Conservation (phyloP, 2,329 filamentous ascomycete genomes). For the Aureobasidium sp. region DNA sequence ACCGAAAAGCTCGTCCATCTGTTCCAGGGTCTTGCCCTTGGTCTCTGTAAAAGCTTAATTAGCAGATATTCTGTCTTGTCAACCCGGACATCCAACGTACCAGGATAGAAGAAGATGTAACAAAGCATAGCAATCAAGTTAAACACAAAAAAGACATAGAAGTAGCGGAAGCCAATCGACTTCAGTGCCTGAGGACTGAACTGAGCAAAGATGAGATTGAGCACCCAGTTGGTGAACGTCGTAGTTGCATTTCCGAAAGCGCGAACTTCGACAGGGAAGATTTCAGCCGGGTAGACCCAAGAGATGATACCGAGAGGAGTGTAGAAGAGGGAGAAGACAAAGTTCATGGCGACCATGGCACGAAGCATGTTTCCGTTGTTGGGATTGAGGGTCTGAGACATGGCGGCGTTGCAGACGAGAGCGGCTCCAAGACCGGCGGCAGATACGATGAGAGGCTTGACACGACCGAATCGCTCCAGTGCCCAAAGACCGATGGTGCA, state of each 20-base stretch:
- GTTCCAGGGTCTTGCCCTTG: slow-evolving; percentile 16
- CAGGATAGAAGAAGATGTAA: slow-evolving; percentile 17
- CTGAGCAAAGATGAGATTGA: slow-evolving; percentile 42
- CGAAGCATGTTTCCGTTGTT: slow-evolving; percentile 31
- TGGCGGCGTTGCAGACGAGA: slow-evolving; percentile 33
- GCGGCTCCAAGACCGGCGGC: slow-evolving; percentile 35
- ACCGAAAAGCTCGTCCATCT: slow-evolving; percentile 19
- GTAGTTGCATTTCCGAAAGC: slow-evolving; percentile 24
- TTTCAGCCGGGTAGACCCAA: slow-evolving; percentile 40
- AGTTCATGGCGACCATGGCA: slow-evolving; percentile 40
- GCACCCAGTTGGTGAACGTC: slow-evolving; percentile 38
- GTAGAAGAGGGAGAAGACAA: slow-evolving; percentile 39
- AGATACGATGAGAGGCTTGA: slow-evolving; percentile 40
- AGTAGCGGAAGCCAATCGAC: slow-evolving; percentile 39
- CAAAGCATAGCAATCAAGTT: slow-evolving; percentile 34
- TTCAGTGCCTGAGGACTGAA: slow-evolving; percentile 36
- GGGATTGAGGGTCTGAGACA: slow-evolving; percentile 29
- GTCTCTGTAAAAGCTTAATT: slow-evolving; percentile 10
- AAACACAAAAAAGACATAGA: slow-evolving; percentile 42
- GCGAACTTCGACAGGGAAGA: slow-evolving; percentile 31
- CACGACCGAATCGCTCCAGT: slow-evolving; percentile 38
- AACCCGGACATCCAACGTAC: background rate
- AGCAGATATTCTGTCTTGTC: background rate
- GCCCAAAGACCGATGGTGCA: slow-evolving; percentile 16
- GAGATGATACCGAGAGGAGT: slow-evolving; percentile 37